A percentile compares a stretch with the other conserved stretches of the same genome.
phyloP scores from a whole-genome alignment of 441 rosid species.

The Adansonia rubrostipa region DNA sequence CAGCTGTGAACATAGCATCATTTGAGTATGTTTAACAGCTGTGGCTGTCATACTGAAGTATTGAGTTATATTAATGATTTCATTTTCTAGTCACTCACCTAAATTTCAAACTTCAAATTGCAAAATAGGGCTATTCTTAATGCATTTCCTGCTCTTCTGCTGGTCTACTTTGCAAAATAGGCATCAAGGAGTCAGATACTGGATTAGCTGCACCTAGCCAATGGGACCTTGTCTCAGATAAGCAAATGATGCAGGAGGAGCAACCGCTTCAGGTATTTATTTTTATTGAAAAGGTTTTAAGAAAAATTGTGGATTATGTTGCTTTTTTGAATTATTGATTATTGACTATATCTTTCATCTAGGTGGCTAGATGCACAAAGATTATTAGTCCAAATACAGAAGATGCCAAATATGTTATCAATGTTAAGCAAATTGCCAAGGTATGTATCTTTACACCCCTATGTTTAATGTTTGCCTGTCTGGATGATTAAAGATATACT shows the following conservation, averaged over 20 bases:
- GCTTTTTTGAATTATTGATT: background rate
- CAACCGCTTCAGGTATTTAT: constrained; percentile 89
- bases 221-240: constrained; percentile 99
- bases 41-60: background rate
- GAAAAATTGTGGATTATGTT: background rate
- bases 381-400: constrained; percentile 95
- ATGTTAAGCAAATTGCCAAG: constrained; percentile 98
- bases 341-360: background rate
- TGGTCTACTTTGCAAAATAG: constrained; percentile 37
- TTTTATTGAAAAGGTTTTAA: background rate
- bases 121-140: background rate
- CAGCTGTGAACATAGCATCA: background rate
- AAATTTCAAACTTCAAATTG: constrained; percentile 1
- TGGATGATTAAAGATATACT: background rate
- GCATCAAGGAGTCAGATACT: constrained; percentile 96
- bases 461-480: background rate
- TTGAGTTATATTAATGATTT: background rate
- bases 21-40: background rate
- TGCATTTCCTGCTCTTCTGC: background rate
- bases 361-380: constrained; percentile 98
- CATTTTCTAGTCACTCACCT: background rate
- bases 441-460: constrained; percentile 46
- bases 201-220: constrained; percentile 97
- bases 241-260: constrained; percentile 99
- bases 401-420: constrained; percentile 95